Evolutionary conservation across 768 basidiomycete species (phyloP).

Genomic region (Tylopilus subfusipes): DNA sequence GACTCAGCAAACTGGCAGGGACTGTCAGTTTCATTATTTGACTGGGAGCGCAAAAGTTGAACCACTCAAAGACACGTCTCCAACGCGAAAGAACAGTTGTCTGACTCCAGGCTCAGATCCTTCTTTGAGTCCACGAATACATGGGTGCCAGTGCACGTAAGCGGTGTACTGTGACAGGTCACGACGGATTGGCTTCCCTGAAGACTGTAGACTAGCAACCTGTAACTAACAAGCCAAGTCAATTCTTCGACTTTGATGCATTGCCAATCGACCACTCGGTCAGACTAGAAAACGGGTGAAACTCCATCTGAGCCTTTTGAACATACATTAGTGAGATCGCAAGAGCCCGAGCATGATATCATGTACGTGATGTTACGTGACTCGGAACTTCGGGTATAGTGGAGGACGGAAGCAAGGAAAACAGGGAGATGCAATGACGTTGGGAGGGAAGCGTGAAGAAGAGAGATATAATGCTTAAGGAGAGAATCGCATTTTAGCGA

Average conservation of each 20-base stretch:
- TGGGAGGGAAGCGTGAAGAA: slow-evolving; percentile 14
- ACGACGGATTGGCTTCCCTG: not conserved
- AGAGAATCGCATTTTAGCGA: slow-evolving; percentile 2
- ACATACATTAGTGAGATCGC: slow-evolving; percentile 33
- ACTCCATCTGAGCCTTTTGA: slow-evolving; percentile 9
- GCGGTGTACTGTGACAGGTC: not conserved
- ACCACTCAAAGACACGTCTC: not conserved
- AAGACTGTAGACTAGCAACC: no score
- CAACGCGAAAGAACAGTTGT: not conserved
- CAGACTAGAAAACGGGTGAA: slow-evolving; percentile 2
- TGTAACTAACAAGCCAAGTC: no score
- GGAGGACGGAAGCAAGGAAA: slow-evolving; percentile 8
- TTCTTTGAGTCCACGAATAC: no score
- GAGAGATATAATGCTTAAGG: slow-evolving; percentile 13
- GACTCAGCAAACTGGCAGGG: not conserved
- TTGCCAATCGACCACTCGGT: not conserved
- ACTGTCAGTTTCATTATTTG: not conserved
- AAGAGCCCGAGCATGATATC: slow-evolving; percentile 16
- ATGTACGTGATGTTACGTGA: slow-evolving; percentile 28
- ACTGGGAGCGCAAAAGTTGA: not conserved
- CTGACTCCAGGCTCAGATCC: no score
- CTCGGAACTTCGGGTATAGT: slow-evolving; percentile 35
- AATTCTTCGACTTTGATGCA: no score
- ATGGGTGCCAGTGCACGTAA: not conserved
- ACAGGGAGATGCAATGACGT: slow-evolving; percentile 17